phyloP scores from a whole-genome alignment of 148 eudicot genomes.

The Vaccinium corymbosum region DNA sequence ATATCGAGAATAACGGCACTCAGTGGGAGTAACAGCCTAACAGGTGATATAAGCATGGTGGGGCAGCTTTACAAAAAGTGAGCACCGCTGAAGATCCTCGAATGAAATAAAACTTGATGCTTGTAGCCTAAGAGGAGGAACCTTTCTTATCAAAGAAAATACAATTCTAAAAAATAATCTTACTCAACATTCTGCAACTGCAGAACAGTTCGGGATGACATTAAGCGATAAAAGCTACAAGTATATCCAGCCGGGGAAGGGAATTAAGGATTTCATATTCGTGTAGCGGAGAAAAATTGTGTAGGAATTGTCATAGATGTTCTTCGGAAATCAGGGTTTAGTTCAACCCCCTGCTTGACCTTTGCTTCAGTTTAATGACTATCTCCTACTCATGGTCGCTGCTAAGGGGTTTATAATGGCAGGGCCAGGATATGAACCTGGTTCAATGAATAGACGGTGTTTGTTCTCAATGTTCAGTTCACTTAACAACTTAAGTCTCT shows the following conservation, averaged over 20 bases:
- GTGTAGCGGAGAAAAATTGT: not conserved
- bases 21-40: not conserved
- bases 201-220: not conserved
- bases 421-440: not conserved
- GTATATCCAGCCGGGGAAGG: not conserved
- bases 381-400: not conserved
- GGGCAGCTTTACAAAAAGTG: not conserved
- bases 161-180: not conserved
- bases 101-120: not conserved
- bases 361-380: not conserved
- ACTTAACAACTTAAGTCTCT: no score
- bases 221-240: not conserved
- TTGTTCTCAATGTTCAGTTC: no score
- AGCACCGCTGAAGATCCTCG: not conserved
- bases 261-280: not conserved
- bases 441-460: not conserved
- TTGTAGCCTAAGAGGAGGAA: conserved; percentile 7
- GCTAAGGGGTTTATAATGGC: not conserved
- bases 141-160: not conserved
- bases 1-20: not conserved
- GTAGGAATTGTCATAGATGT: not conserved
- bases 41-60: not conserved
- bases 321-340: not conserved
- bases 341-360: not conserved
- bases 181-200: not conserved